phyloP scores from a whole-genome alignment of 1,284 basidiomycete species.

The Porogramme epimiltina region DNA sequence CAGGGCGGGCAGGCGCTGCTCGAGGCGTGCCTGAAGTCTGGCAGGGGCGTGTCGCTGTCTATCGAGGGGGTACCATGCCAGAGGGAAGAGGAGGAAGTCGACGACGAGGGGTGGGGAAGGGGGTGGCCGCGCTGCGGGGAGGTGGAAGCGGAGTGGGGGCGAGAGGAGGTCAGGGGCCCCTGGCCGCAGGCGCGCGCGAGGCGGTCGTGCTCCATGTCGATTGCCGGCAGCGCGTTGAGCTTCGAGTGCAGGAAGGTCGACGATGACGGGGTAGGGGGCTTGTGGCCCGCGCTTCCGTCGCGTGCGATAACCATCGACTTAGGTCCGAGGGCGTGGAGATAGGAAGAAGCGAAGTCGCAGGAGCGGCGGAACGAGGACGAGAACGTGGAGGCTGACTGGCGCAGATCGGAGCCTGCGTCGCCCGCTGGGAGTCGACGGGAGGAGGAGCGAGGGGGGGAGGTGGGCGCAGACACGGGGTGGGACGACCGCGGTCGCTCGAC shows the following conservation, averaged over 20 bases:
- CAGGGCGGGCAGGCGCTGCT: background rate
- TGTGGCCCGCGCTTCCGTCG: background rate
- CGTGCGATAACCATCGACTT: background rate
- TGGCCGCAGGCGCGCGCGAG: constrained; percentile 33
- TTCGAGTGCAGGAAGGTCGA: constrained; percentile 1
- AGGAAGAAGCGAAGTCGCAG: background rate
- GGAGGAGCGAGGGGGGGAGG: too few relatives aligned
- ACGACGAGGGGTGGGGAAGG: background rate
- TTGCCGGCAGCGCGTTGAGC: constrained; percentile 9
- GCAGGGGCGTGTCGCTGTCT: too few relatives aligned
- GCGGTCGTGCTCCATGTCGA: constrained; percentile 31
- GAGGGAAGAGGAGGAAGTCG: background rate
- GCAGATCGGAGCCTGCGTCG: background rate
- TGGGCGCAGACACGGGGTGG: too few relatives aligned
- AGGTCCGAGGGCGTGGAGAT: background rate
- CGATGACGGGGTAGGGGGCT: background rate
- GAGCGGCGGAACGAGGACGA: background rate
- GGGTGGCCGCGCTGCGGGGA: background rate
- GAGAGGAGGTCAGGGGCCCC: constrained; percentile 14
- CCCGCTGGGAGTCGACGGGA: background rate
- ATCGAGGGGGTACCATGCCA: too few relatives aligned
- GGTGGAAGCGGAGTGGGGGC: constrained; percentile 6
- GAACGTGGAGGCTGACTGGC: background rate
- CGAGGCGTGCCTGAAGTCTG: too few relatives aligned
- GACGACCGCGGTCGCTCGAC: too few relatives aligned